Conservation (phyloP, 225 moss, liverwort and hornwort genomes). For the Antitrichia curtipendula region DNA sequence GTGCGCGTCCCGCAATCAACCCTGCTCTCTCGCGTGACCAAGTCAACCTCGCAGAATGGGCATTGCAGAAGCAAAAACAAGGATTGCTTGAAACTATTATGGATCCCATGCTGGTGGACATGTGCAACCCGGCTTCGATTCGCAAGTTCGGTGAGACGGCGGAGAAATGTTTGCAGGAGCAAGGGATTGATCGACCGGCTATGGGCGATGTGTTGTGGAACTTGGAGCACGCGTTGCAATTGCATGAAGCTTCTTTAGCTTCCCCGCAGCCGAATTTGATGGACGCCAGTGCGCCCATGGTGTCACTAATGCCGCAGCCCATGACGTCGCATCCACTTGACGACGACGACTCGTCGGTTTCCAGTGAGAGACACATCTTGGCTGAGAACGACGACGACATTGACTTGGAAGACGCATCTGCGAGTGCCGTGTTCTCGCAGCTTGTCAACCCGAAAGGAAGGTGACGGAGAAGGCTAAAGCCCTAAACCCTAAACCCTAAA, state of each 20-base stretch:
- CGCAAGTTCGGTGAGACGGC: conserved; percentile 89
- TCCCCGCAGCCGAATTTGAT: conserved; percentile 44
- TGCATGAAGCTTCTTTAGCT: conserved; percentile 46
- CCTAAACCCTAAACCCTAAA: neutral
- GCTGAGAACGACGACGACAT: conserved; percentile 34
- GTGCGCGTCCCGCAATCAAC: conserved; percentile 78
- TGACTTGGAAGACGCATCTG: conserved; percentile 61
- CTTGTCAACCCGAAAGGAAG: conserved; percentile 87
- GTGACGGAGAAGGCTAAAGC: conserved; percentile 12
- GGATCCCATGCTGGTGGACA: conserved; percentile 54
- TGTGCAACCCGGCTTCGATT: conserved; percentile 46
- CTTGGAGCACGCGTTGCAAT: conserved; percentile 74
- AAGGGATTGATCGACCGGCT: conserved; percentile 74
- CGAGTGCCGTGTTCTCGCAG: conserved; percentile 91
- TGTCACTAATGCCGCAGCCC: conserved; percentile 29
- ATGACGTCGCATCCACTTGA: conserved; percentile 28
- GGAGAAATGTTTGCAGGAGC: conserved; percentile 84
- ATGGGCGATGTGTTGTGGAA: conserved; percentile 98
- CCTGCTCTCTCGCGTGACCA: conserved; percentile 69
- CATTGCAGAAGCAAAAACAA: conserved; percentile 72
- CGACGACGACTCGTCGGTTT: conserved; percentile 51
- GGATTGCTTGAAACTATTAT: conserved; percentile 73
- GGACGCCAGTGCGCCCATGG: conserved; percentile 55
- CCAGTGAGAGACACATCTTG: conserved; percentile 46
- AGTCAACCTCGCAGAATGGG: conserved; percentile 94